Evolutionary conservation across 345 rosid species (phyloP), one percentile per base, ranked within the genome.

Genomic region (Arabidopsis suecica): DNA sequence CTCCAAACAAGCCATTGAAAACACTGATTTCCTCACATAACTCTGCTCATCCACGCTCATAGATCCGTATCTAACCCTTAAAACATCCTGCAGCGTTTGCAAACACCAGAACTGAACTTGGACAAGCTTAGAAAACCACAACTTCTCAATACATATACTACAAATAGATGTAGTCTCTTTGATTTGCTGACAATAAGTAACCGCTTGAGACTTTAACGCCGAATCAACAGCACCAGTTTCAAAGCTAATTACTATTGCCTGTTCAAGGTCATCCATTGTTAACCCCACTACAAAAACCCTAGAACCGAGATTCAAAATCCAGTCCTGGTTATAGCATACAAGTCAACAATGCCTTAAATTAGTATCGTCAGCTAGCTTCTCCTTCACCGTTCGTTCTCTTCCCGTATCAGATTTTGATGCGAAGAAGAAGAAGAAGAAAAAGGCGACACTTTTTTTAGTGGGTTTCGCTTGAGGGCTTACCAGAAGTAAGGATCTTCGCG

Each of bases 31-130:
- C 64, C 96, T 80, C 12, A 90, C 68, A 25, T 69, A 84, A 28
- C 60, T 74, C 86, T 58, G 82, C 88, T 95, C 99, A 38, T 90
- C 89, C 6, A 57, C 62, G 40, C 87, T 83, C 83, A 95, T 76
- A 28, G 82, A 44, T 23, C 84, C 79, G 67, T 90, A 90, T 16
- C 81, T 90, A 11, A 77, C 88, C 56, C 79, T 81, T 28, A 90
- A 72, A 11, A 90, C 91, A 41, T 95, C 97, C 10, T 89, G 89
- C 32, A 91, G 69, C 70, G 93, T 86, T 84, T 95, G 99, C 58
- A 95, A 81, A 58, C 97, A 90, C 99, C 99, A 95, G 80, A 95
- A 95, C 88, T 89, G 97, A 60, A 94, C 97, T 72, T 88, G 90
- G 16, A 80, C 85, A 28, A 87, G 81, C 58, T 70, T 82, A 78